Evolutionary conservation across 371 early-diverging fungal genomes (phyloP).

Genomic region (Parasitella parasitica): DNA sequence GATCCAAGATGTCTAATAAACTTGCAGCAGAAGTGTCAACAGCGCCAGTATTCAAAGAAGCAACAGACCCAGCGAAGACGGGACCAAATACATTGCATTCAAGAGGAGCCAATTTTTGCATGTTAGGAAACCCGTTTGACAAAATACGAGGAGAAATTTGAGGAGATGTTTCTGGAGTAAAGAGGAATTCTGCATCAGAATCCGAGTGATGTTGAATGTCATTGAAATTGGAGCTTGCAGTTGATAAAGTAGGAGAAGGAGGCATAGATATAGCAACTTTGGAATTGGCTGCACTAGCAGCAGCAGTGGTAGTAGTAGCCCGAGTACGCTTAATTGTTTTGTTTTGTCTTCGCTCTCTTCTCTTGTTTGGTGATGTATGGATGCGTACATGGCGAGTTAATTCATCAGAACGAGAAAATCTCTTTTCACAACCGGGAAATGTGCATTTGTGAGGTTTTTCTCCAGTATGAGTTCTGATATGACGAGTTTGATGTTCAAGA

Average conservation of each 20-base stretch:
- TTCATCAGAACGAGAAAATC: conserved; percentile 76
- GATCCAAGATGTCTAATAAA: conserved; percentile 39
- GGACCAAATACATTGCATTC: conserved; percentile 31
- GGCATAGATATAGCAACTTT: conserved; percentile 29
- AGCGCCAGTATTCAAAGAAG: neutral
- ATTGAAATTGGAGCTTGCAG: conserved; percentile 24
- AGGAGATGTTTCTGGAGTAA: conserved; percentile 48
- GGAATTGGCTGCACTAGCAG: neutral
- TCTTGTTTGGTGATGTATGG: conserved; percentile 52
- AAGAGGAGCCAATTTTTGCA: conserved; percentile 26
- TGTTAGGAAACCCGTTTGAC: neutral
- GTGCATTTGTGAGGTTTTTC: conserved; percentile 81
- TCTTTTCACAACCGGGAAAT: conserved; percentile 69
- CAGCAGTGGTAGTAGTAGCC: conserved; percentile 11
- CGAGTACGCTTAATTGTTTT: conserved; percentile 19
- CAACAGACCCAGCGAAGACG: conserved; percentile 13
- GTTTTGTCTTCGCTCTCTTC: conserved; percentile 29
- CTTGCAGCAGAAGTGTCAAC: conserved; percentile 2
- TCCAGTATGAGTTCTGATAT: conserved; percentile 83
- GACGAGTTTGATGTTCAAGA: conserved; percentile 73
- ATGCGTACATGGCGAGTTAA: conserved; percentile 65
- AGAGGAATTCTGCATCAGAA: conserved; percentile 39
- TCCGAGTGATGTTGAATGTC: conserved; percentile 32
- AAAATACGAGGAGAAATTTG: conserved; percentile 26
- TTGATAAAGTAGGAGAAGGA: conserved; percentile 49